These are phyloP conservation scores for Ambrosiella xylebori DNA, from an alignment of 2,329 filamentous ascomycete species.

Conservation along the genomic window DNA sequence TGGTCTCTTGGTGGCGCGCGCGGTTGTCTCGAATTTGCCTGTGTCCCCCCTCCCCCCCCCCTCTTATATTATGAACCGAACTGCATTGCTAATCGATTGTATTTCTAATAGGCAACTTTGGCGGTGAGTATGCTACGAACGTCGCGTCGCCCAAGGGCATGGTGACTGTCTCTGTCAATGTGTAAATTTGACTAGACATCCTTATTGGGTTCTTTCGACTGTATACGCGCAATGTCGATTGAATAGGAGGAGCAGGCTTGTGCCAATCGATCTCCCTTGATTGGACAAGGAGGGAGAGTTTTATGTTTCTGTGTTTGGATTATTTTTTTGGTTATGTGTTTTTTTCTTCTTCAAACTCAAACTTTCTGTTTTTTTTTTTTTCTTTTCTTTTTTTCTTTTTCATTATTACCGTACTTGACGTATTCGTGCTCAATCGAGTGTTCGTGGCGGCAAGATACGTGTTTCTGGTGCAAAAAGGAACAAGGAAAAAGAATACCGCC, in stretches of 20 bases:
- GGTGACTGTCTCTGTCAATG: slow-evolving; percentile 15
- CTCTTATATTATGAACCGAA: neutral
- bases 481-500: too few species aligned
- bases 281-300: neutral
- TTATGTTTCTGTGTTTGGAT: neutral
- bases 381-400: neutral
- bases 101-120: slow-evolving; percentile 30
- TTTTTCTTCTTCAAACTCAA: neutral
- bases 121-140: slow-evolving; percentile 32
- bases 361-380: too few species aligned
- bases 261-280: neutral
- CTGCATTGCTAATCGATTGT: slow-evolving; percentile 8
- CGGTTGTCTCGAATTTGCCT: too few species aligned
- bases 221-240: neutral
- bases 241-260: slow-evolving; percentile 11
- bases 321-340: neutral
- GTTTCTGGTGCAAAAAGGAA: too few species aligned
- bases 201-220: too few species aligned
- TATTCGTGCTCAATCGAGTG: too few species aligned
- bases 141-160: slow-evolving; percentile 25
- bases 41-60: neutral
- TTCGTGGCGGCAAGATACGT: too few species aligned
- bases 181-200: slow-evolving; percentile 16
- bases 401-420: too few species aligned
- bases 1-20: neutral